These are phyloP conservation scores for Gaeumannomyces tritici DNA, from an alignment of 2,329 filamentous ascomycete species.

Conservation along the genomic window DNA sequence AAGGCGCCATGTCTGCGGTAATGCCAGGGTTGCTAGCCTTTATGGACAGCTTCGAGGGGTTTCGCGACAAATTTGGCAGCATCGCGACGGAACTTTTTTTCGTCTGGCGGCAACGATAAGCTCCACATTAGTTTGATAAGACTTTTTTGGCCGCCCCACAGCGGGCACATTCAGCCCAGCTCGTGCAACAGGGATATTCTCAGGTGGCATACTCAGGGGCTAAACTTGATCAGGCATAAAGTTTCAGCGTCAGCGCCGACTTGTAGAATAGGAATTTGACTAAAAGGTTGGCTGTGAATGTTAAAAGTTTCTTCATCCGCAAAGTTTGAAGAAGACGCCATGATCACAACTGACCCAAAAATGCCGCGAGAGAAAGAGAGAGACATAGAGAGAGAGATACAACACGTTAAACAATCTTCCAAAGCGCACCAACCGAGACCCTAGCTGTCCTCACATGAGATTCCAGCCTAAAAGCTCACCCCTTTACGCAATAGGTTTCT, in stretches of 20 bases:
- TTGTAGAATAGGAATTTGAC: too few relatives aligned
- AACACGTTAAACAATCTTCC: neutral
- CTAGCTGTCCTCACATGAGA: neutral
- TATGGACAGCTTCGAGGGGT: neutral
- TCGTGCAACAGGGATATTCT: too few relatives aligned
- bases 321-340: too few relatives aligned
- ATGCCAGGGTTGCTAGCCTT: neutral
- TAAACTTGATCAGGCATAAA: too few relatives aligned
- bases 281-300: too few relatives aligned
- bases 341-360: neutral
- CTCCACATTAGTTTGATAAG: neutral
- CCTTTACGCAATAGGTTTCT: neutral
- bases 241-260: too few relatives aligned
- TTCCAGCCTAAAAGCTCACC: neutral
- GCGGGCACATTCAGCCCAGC: too few relatives aligned
- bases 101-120: constrained; percentile 1
- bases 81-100: neutral
- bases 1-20: constrained; percentile 1
- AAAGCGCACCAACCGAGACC: neutral
- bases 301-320: too few relatives aligned
- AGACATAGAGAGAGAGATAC: neutral
- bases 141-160: too few relatives aligned
- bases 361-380: neutral
- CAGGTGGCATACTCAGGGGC: too few relatives aligned
- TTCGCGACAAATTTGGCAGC: neutral